Evolutionary conservation across 805 yeast species (phyloP).

Genomic region (Brettanomyces bruxellensis): DNA sequence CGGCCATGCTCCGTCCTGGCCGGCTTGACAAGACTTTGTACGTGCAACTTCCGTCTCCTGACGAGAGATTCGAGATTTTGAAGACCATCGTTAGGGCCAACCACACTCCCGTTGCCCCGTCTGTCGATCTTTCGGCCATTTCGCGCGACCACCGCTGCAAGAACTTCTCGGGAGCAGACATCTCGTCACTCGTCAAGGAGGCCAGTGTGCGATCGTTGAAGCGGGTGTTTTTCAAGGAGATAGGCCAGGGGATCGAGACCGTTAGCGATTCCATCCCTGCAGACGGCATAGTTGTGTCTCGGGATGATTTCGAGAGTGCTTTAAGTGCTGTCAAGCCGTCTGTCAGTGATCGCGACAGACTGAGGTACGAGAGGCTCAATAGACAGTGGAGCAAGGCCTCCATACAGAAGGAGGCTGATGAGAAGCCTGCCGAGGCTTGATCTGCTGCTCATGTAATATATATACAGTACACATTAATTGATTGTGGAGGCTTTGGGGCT

Average conservation of each 20-base stretch:
- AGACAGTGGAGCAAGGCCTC: constrained; percentile 63
- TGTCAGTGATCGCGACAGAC: constrained; percentile 78
- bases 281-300: constrained; percentile 35
- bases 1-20: constrained; percentile 97
- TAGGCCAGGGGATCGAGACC: constrained; percentile 37
- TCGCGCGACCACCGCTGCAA: constrained; percentile 75
- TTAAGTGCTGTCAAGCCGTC: constrained; percentile 75
- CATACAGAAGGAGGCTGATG: no score
- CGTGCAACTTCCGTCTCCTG: constrained; percentile 76
- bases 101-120: constrained; percentile 61
- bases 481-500: no score
- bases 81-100: constrained; percentile 63
- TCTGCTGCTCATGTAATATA: no score
- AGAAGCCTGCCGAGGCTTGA: no score
- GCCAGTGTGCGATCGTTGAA: constrained; percentile 88
- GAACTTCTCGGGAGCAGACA: constrained; percentile 93
- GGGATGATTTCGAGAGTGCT: constrained; percentile 62
- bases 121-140: constrained; percentile 52
- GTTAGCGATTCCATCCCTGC: constrained; percentile 16
- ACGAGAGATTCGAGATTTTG: constrained; percentile 76
- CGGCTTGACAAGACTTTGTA: constrained; percentile 87
- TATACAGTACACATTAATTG: no score
- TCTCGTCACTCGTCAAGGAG: constrained; percentile 84
- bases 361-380: constrained; percentile 65
- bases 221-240: constrained; percentile 52